Evolutionary conservation across 306 rosid genomes (phyloP), one percentile per base, ranked within the genome.

Genomic region (Albizia julibrissin): DNA sequence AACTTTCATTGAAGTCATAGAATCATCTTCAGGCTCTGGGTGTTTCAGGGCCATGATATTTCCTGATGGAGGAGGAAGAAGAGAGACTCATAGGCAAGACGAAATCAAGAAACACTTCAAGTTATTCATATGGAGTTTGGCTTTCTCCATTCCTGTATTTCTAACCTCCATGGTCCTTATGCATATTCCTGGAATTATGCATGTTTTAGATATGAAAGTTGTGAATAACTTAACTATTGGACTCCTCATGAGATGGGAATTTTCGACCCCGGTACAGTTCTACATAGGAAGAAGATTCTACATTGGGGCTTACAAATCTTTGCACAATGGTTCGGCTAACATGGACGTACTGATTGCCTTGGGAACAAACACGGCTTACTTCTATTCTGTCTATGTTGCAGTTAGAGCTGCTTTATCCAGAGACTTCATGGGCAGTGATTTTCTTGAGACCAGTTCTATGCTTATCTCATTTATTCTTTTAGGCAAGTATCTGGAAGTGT

Each of bases 301-400:
- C 79, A 42, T 79, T 21, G 94, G 97, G 18, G 72, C 95, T 1
- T 91, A 90, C 61, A 91, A 93, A 78, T 91, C 97, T 0, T 46
- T 93, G 40, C 87, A 91, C 67, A 81, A 80, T 10, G 92, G 97
- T n/a, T 89, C 91, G 0, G 90, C 93, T 37, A 93, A 93, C 70
- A 91, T 93, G 97, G 97, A 93, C 64, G 96, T 93, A 33, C 77
- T 93, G 88, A 90, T 93, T 50, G 89, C 91, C 12, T 70, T 93
- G 81, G 97, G 96, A 76, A 93, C 97, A 81, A 93, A 93, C 76
- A 91, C 96, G 76, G 96, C 97, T 59, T 93, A 93, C 42, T 93
- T 93, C 79, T 93, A 91, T 62, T 93, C 97, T 1, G 89, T 90
- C 10, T 93, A 91, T 72, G 74, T 83, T 9, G 76, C 87, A 16